Evolutionary conservation across 2,329 filamentous ascomycete genomes (phyloP).

Genomic region (Botrytis medusae): DNA sequence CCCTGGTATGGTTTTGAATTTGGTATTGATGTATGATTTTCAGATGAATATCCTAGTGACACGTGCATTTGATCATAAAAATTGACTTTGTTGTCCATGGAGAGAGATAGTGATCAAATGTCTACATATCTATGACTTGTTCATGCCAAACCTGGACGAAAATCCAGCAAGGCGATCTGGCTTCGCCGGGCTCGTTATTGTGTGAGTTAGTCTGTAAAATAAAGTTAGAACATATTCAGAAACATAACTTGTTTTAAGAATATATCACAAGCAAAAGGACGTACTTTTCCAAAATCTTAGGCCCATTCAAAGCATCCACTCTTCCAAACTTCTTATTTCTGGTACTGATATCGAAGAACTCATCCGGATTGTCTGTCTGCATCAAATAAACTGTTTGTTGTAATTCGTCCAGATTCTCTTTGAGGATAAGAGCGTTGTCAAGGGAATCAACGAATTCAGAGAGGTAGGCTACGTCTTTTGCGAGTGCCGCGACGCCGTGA

Average conservation of each 20-base stretch:
- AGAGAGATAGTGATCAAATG: not conserved
- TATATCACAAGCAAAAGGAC: constrained; percentile 30
- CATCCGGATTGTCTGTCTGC: constrained; percentile 85
- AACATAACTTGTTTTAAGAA: not conserved
- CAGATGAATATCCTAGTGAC: not conserved
- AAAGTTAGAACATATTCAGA: not conserved
- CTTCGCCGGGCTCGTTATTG: constrained; percentile 58
- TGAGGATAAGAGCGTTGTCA: constrained; percentile 79
- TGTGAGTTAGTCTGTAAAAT: constrained; percentile 55
- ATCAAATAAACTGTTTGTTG: constrained; percentile 90
- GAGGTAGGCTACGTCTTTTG: constrained; percentile 80
- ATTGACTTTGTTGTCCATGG: not conserved
- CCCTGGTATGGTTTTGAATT: not conserved
- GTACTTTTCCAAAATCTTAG: constrained; percentile 87
- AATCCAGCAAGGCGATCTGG: constrained; percentile 68
- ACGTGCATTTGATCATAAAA: not conserved
- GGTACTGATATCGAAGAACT: constrained; percentile 90
- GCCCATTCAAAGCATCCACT: constrained; percentile 88
- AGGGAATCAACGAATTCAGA: constrained; percentile 83
- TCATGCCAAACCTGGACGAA: constrained; percentile 73
- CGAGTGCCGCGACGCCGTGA: constrained; percentile 76
- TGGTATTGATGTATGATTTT: not conserved
- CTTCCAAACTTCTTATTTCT: constrained; percentile 91
- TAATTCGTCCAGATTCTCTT: constrained; percentile 87
- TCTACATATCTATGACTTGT: constrained; percentile 37